Evolutionary conservation across 768 basidiomycete species (phyloP), one percentile per base, ranked within the genome.

Genomic region (Amanita rubescens): DNA sequence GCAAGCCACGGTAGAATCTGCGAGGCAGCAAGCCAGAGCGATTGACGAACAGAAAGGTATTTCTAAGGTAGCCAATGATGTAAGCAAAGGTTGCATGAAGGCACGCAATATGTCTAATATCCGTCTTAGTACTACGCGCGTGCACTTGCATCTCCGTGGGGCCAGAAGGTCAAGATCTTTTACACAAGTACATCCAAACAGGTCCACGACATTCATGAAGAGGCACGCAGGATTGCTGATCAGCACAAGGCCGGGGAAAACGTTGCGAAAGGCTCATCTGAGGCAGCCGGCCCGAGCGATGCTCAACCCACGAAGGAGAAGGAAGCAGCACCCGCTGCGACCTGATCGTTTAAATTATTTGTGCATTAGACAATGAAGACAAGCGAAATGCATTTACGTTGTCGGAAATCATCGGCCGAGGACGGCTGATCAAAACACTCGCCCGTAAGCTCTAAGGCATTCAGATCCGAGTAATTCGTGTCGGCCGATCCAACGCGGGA

Each of bases 111-210:
- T 54, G 4, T 35, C 37, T 51, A 15, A 34, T 33, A 22, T 25
- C 22, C 54, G 54, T 54, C 59, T 49, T 11, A 90, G 87, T 94
- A 93, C 62, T 96, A 95, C 66, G 58, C 71, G 20, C 82, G 78
- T 62, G 90, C 89, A 11, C 71, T 95, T 19, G 49, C 76, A n/a
- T 90, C 89, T 35, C 79, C 87, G 1, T 67, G 85, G 20, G 94
- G 93, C 10, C 79, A 84, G 71, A 84, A 80, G 62, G 89, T 96
- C 54, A 69, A 73, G 25, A 62, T 70, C 1, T 97, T 96, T 74
- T 97, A 96, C 74, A 95, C 94, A 12, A 70, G 71, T 41, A 94
- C 92, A 7, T 76, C 84, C 17, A 97, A 96, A 72, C 90, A 94
- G 68, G 84, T 91, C 24, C 62, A 78, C 17, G 94, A 97, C 64